Percentiles rank a stretch among this genome's conserved stretches.
Evolutionary conservation across 2,329 filamentous ascomycete species (phyloP).

Genomic region (Aspergillus tubingensis): DNA sequence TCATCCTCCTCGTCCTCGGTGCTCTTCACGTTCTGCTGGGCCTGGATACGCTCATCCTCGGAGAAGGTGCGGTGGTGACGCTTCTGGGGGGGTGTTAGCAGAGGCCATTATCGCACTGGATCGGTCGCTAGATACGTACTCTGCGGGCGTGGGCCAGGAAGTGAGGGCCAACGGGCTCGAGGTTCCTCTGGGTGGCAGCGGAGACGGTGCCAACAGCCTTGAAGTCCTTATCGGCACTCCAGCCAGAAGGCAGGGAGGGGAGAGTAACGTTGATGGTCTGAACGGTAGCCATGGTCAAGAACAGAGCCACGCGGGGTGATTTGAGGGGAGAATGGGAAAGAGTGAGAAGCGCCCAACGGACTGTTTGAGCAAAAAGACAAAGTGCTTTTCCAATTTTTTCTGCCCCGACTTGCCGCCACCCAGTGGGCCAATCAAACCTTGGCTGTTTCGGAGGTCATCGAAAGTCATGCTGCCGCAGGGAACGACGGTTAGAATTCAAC

Average conservation of each 20-base stretch:
- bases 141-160: conserved; percentile 97
- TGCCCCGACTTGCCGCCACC: conserved; percentile 32
- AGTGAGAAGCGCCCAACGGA: conserved; percentile 12
- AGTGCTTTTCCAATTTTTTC: conserved; percentile 41
- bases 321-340: conserved; percentile 11
- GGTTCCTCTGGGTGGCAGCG: conserved; percentile 75
- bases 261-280: conserved; percentile 52
- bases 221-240: conserved; percentile 86
- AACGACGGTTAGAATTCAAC: not conserved
- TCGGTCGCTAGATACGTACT: conserved; percentile 50
- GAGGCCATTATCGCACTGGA: not conserved
- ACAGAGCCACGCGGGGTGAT: conserved; percentile 13
- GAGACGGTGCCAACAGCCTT: conserved; percentile 78
- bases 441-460: conserved; percentile 28
- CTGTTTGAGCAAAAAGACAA: too few species aligned
- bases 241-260: conserved; percentile 75
- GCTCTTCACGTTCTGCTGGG: conserved; percentile 92
- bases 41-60: conserved; percentile 97
- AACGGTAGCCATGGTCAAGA: conserved; percentile 63
- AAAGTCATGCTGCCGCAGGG: not conserved
- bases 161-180: conserved; percentile 95
- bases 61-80: conserved; percentile 97
- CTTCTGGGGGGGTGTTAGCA: conserved; percentile 49
- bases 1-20: conserved; percentile 86
- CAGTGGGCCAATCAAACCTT: conserved; percentile 28